These are phyloP conservation scores for Cocos nucifera DNA, from an alignment of 176 grass and related monocot species.

Conservation along the genomic window DNA sequence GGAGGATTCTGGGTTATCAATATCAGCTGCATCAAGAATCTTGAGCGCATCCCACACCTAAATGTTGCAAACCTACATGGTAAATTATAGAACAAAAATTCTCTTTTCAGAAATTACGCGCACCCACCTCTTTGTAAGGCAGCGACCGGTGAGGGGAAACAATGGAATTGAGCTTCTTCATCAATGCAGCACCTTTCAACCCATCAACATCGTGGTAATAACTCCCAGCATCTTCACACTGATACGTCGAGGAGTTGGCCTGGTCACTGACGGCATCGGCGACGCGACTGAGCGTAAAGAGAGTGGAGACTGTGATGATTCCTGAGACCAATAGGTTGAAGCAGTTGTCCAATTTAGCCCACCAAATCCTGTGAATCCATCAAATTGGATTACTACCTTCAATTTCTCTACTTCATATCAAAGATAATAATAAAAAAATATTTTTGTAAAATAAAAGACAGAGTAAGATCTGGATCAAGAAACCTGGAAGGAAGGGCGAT, in stretches of 20 bases:
- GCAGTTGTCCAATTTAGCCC: neutral
- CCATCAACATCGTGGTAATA: constrained; percentile 27
- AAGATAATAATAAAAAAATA: too few relatives aligned
- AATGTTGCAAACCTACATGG: neutral
- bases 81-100: neutral
- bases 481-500: too few relatives aligned
- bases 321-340: neutral
- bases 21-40: constrained; percentile 61
- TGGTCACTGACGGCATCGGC: neutral
- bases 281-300: neutral
- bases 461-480: too few relatives aligned
- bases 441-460: too few relatives aligned
- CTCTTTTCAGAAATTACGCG: neutral
- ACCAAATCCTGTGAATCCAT: neutral
- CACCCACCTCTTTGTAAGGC: constrained; percentile 35
- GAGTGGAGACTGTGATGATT: neutral
- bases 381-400: too few relatives aligned
- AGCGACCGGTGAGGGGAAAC: constrained; percentile 34
- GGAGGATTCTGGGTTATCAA: constrained; percentile 41
- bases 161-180: constrained; percentile 32
- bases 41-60: constrained; percentile 73
- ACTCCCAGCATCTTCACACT: constrained; percentile 28
- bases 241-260: constrained; percentile 4
- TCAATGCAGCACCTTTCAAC: constrained; percentile 25
- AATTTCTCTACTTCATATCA: too few relatives aligned